These are phyloP conservation scores for Claviceps purpurea DNA, from an alignment of 2,329 filamentous ascomycete genomes.

Conservation along the genomic window DNA sequence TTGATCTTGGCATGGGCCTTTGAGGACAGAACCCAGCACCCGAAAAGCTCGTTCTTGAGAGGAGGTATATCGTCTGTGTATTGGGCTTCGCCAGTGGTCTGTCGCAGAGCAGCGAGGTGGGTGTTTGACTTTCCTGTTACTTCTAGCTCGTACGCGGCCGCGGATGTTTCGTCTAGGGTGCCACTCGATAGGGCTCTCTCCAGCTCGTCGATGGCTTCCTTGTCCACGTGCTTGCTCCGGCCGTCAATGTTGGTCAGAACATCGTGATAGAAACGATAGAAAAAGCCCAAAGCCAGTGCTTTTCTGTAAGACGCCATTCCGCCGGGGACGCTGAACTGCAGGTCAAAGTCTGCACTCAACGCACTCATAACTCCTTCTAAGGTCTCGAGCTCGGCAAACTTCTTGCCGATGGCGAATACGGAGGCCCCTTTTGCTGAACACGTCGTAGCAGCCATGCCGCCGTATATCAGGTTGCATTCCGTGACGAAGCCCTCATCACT, in stretches of 20 bases:
- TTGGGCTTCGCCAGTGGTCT: conserved; percentile 84
- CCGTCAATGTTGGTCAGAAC: conserved; percentile 50
- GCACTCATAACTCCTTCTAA: conserved; percentile 83
- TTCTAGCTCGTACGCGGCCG: conserved; percentile 66
- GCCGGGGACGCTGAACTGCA: conserved; percentile 81
- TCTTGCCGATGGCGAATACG: conserved; percentile 62
- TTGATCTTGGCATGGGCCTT: conserved; percentile 78
- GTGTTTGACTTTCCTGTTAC: conserved; percentile 75
- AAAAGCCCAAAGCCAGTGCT: conserved; percentile 81
- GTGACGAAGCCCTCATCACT: conserved; percentile 56
- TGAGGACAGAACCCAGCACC: conserved; percentile 74
- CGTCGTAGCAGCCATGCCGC: conserved; percentile 88
- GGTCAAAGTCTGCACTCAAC: conserved; percentile 77
- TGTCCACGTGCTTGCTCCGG: conserved; percentile 39
- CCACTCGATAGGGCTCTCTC: conserved; percentile 74
- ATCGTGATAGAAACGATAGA: conserved; percentile 95
- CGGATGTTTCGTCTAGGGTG: conserved; percentile 60
- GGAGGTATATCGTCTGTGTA: conserved; percentile 92
- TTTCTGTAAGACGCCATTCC: conserved; percentile 97
- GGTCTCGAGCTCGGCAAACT: conserved; percentile 66
- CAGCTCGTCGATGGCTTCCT: conserved; percentile 69
- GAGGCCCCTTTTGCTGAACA: conserved; percentile 72
- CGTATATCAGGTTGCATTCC: conserved; percentile 72
- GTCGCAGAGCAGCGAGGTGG: conserved; percentile 85
- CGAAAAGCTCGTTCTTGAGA: conserved; percentile 78